Base-by-base conservation (phyloP, 352 stramenopile species). In the Phytophthora fragariae region DNA sequence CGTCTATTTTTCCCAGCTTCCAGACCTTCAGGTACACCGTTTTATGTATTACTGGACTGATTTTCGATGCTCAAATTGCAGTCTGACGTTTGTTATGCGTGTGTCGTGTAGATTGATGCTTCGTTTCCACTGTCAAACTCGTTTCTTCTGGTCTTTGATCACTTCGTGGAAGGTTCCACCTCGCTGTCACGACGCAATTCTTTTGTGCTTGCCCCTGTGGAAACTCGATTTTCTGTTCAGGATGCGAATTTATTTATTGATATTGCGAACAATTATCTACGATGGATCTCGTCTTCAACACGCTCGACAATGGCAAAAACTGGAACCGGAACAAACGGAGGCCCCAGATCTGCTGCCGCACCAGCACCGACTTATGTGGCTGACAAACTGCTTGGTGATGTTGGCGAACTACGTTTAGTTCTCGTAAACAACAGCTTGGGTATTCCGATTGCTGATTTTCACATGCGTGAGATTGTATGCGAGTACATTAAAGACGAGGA, bases 401-500 rank as follows among this genome's bases (percentile, higher is more conserved):
- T 97, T 65, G 90, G 90, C 10, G 88, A 94, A 59, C 14, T 97
- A 35, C 88, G 90, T 31, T 81, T 97, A 54, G 90, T 97, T 14
- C 67, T 97, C 5, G 90, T 97, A 11, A 97, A 96, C 79, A 97
- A 97, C 70, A 95, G 89, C 54, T 77, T 97, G 14, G 89, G 90
- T 0, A 94, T 97, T 57, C 90, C 90, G 4, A 92, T 97, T 31
- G 88, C 88, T 37, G 90, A 97, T 77, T 92, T 97, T 61, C 86
- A 93, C 56, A 82, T 97, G 71, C 83, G 84, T 11, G 90, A 97
- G 37, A 96, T 97, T 62, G 89, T 94, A 58, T 97, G 90, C 63
- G 87, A 97, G 76, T 95, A 94, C 57, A 91, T 94, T 11, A 80
- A 94, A 78, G 86, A 95, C 55, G 86, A 96, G 67, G 88, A 93